These are phyloP conservation scores for Liquidambar formosana DNA, from an alignment of 164 flowering plant species.

Conservation along the genomic window DNA sequence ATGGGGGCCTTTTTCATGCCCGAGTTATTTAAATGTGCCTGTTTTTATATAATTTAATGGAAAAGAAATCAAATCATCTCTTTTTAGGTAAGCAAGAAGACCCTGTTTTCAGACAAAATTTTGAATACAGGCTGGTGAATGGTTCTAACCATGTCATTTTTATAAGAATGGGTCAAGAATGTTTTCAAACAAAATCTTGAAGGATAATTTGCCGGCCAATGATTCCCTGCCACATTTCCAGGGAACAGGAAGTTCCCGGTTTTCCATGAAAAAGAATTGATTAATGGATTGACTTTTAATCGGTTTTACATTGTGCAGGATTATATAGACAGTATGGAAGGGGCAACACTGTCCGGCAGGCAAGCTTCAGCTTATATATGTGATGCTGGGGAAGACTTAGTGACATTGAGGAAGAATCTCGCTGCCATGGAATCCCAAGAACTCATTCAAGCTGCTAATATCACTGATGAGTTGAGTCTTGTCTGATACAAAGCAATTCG, in stretches of 20 bases:
- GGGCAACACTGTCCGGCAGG: constrained; percentile 93
- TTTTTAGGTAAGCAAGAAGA: background rate
- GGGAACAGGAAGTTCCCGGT: too few species aligned
- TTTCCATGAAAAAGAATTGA: too few species aligned
- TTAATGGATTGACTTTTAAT: background rate
- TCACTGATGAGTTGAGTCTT: constrained; percentile 56
- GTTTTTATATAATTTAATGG: background rate
- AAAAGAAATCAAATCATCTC: background rate
- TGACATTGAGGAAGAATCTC: constrained; percentile 47
- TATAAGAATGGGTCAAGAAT: background rate
- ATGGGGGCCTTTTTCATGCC: background rate
- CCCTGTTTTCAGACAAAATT: background rate
- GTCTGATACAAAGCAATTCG: constrained; percentile 26
- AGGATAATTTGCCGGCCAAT: too few species aligned
- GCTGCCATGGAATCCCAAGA: constrained; percentile 32
- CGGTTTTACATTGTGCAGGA: constrained; percentile 48
- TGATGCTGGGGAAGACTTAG: constrained; percentile 74
- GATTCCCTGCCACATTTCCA: too few species aligned
- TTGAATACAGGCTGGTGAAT: background rate
- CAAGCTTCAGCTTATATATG: constrained; percentile 92
- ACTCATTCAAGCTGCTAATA: constrained; percentile 14
- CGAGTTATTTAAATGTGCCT: background rate
- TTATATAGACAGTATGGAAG: constrained; percentile 98
- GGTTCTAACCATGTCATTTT: background rate
- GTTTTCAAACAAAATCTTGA: too few species aligned